Evolutionary conservation across 441 rosid species (phyloP).

Genomic region (Pelargonium citronellum): DNA sequence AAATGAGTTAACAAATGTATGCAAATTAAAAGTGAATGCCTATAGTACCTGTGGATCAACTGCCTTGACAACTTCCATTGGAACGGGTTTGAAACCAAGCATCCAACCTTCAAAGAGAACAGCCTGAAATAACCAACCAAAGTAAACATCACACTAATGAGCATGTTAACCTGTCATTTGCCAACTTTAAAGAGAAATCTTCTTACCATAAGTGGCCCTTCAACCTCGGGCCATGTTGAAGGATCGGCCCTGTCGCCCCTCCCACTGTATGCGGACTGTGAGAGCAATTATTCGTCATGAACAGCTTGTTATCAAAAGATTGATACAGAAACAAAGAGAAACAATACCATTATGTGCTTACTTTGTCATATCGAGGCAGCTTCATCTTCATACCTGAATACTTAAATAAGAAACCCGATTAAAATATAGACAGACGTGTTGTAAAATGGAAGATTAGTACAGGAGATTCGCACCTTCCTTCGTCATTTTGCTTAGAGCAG

Average conservation of each 20-base stretch:
- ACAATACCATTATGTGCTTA: constrained; percentile 23
- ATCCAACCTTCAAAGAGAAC: constrained; percentile 95
- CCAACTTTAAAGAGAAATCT: background rate
- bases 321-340: constrained; percentile 8
- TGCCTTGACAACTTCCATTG: constrained; percentile 51
- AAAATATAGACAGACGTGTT: constrained; percentile 7
- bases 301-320: constrained; percentile 11
- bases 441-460: constrained; percentile 7
- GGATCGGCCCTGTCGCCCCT: constrained; percentile 89
- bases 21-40: background rate
- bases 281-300: constrained; percentile 13
- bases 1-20: background rate
- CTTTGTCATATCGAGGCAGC: constrained; percentile 88
- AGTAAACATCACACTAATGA: background rate
- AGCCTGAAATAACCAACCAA: constrained; percentile 40
- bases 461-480: constrained; percentile 52
- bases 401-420: constrained; percentile 20
- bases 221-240: constrained; percentile 77
- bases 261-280: constrained; percentile 82
- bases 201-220: constrained; percentile 78
- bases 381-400: constrained; percentile 78
- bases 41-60: constrained; percentile 79
- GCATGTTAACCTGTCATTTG: no score
- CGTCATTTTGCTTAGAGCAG: constrained; percentile 46
- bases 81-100: constrained; percentile 87